A percentile compares a stretch with the other conserved stretches of the same genome.
phyloP scores from a whole-genome alignment of 306 rosid genomes.

The Prunus davidiana region DNA sequence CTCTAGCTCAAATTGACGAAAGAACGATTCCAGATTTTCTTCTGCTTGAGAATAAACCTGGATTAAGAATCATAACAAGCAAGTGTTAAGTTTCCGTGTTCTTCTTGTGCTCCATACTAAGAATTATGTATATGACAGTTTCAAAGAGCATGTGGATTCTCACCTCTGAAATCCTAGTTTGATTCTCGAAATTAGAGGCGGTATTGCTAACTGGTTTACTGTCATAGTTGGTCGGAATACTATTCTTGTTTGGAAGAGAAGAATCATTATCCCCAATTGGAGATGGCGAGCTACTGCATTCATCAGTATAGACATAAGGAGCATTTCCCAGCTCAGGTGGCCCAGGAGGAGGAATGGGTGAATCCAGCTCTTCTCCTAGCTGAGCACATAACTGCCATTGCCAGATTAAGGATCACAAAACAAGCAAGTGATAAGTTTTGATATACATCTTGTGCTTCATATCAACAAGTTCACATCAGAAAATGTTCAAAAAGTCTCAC shows the following conservation, averaged over 20 bases:
- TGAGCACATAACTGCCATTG: slow-evolving; percentile 4
- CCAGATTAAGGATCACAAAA: slow-evolving; percentile 1
- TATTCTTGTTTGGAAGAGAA: neutral
- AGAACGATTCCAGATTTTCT: neutral
- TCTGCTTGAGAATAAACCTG: slow-evolving; percentile 10
- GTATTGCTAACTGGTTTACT: neutral
- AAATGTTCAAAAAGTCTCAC: neutral
- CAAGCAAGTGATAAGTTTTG: slow-evolving; percentile 3
- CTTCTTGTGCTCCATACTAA: slow-evolving; percentile 1
- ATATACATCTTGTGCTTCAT: slow-evolving; percentile 3
- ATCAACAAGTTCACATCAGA: neutral
- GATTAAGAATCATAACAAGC: slow-evolving; percentile 18
- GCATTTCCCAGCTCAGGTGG: neutral
- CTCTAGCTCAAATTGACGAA: neutral
- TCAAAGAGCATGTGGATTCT: slow-evolving; percentile 3
- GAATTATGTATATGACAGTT: slow-evolving; percentile 2
- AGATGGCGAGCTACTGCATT: neutral
- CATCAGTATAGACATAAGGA: no score
- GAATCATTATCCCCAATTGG: neutral
- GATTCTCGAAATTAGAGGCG: neutral
- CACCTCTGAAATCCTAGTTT: slow-evolving; percentile 19
- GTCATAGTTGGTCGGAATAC: neutral
- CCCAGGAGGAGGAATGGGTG: neutral
- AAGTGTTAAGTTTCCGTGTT: slow-evolving; percentile 5
- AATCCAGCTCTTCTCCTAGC: neutral